Conservation (phyloP, 2,329 filamentous ascomycete species). For the Apiospora pterosperma region DNA sequence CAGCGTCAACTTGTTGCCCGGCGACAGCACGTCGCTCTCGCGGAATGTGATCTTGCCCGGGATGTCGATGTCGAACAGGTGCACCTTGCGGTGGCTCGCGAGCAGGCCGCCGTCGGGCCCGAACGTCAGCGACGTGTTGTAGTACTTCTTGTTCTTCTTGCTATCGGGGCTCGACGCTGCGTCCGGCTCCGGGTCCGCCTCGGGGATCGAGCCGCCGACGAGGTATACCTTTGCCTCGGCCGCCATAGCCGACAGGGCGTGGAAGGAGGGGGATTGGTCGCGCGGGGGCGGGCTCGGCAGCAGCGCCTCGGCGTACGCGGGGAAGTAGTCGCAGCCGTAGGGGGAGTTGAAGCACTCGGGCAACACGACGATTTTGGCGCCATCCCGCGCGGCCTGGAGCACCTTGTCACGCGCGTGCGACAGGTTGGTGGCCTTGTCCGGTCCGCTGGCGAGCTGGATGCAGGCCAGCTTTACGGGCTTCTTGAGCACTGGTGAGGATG, state of each 20-base stretch:
- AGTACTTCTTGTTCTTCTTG: constrained; percentile 59
- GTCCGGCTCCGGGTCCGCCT: constrained; percentile 55
- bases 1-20: constrained; percentile 81
- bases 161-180: neutral
- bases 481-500: constrained; percentile 53
- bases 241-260: constrained; percentile 78
- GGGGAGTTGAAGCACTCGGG: constrained; percentile 99
- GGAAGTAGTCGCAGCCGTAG: constrained; percentile 88
- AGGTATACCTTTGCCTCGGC: constrained; percentile 76
- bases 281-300: constrained; percentile 67
- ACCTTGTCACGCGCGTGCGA: constrained; percentile 77
- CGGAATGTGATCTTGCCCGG: constrained; percentile 90
- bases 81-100: constrained; percentile 88
- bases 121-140: constrained; percentile 90
- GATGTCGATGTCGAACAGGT: constrained; percentile 97
- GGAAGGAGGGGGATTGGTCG: constrained; percentile 76
- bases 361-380: constrained; percentile 84
- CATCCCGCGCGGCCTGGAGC: constrained; percentile 69
- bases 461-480: constrained; percentile 76
- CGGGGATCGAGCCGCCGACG: constrained; percentile 89
- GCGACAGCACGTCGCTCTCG: constrained; percentile 83
- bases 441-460: constrained; percentile 75
- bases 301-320: constrained; percentile 88
- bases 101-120: constrained; percentile 73
- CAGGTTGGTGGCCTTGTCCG: constrained; percentile 85